phyloP scores from a whole-genome alignment of 2,329 filamentous ascomycete species.

The Epichloe sylvatica region DNA sequence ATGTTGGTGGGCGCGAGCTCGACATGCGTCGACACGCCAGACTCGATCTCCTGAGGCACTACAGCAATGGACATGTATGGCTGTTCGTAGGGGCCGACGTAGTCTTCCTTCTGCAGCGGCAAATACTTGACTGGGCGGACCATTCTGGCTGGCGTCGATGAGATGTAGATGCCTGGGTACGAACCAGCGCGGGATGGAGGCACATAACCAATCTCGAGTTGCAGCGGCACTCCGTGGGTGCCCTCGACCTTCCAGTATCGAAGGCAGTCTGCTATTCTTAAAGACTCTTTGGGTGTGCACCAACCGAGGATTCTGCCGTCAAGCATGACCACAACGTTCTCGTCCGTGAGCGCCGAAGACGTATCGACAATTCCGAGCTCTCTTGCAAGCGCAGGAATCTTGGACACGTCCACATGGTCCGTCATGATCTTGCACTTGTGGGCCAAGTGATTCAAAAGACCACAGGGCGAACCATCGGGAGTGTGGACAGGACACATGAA shows the following conservation, averaged over 20 bases:
- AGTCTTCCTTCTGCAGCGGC: slow-evolving; percentile 72
- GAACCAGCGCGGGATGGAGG: slow-evolving; percentile 82
- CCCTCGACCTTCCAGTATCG: slow-evolving; percentile 94
- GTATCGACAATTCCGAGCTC: slow-evolving; percentile 66
- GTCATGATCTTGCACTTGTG: slow-evolving; percentile 92
- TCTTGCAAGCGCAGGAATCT: slow-evolving; percentile 57
- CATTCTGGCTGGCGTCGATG: slow-evolving; percentile 75
- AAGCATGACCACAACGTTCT: slow-evolving; percentile 79
- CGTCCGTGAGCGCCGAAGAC: slow-evolving; percentile 64
- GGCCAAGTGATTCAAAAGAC: slow-evolving; percentile 83
- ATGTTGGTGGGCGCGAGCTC: slow-evolving; percentile 94
- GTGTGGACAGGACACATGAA: slow-evolving; percentile 97
- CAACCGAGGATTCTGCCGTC: slow-evolving; percentile 84
- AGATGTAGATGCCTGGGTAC: slow-evolving; percentile 91
- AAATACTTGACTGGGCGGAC: slow-evolving; percentile 85
- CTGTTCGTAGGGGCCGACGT: slow-evolving; percentile 86
- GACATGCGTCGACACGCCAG: slow-evolving; percentile 84
- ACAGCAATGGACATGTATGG: slow-evolving; percentile 97
- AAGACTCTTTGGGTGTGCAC: slow-evolving; percentile 73
- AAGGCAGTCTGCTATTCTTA: slow-evolving; percentile 69
- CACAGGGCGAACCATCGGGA: slow-evolving; percentile 88
- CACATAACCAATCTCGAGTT: slow-evolving; percentile 85
- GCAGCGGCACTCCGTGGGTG: slow-evolving; percentile 60
- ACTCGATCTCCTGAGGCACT: slow-evolving; percentile 71
- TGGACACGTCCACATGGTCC: slow-evolving; percentile 55